A percentile compares a stretch with the other conserved stretches of the same genome.
phyloP scores from a whole-genome alignment of 345 rosid genomes.

The Firmiana major region DNA sequence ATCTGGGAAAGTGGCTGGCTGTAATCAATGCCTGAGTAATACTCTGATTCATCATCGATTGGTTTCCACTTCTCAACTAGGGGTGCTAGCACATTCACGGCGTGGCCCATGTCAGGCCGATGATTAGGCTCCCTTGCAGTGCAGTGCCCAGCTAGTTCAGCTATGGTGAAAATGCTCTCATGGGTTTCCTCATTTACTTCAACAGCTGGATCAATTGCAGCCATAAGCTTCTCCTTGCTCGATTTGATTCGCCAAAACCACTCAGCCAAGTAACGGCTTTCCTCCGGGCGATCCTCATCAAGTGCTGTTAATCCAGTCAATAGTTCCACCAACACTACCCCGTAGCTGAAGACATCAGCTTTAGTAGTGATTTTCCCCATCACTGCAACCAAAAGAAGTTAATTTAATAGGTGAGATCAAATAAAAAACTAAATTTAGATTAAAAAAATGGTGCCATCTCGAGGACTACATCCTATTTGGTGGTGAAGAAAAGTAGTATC shows the following conservation, averaged over 20 bases:
- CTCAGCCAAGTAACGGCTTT: slow-evolving; percentile 63
- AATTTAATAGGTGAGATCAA: background rate
- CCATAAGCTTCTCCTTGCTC: slow-evolving; percentile 48
- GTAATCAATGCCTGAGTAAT: slow-evolving; percentile 62
- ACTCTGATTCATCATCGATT: slow-evolving; percentile 41
- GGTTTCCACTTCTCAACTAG: slow-evolving; percentile 80
- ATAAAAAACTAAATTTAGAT: too few relatives aligned
- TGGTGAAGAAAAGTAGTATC: background rate
- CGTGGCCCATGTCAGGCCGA: slow-evolving; percentile 76
- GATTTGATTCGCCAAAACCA: slow-evolving; percentile 69
- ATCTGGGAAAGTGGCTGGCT: slow-evolving; percentile 73
- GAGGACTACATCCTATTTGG: background rate
- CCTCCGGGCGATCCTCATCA: slow-evolving; percentile 67
- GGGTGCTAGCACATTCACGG: slow-evolving; percentile 56
- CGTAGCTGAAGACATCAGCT: slow-evolving; percentile 76
- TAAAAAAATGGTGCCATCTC: background rate
- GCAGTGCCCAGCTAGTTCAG: slow-evolving; percentile 77
- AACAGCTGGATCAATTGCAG: slow-evolving; percentile 54
- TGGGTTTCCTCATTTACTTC: slow-evolving; percentile 47
- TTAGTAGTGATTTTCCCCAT: slow-evolving; percentile 83
- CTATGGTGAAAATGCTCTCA: slow-evolving; percentile 51
- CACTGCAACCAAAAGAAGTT: slow-evolving; percentile 32
- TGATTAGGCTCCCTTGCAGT: slow-evolving; percentile 69
- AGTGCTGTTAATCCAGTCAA: slow-evolving; percentile 70
- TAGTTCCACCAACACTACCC: slow-evolving; percentile 72